Conservation (phyloP, 345 rosid genomes). For the Camelina neglecta region DNA sequence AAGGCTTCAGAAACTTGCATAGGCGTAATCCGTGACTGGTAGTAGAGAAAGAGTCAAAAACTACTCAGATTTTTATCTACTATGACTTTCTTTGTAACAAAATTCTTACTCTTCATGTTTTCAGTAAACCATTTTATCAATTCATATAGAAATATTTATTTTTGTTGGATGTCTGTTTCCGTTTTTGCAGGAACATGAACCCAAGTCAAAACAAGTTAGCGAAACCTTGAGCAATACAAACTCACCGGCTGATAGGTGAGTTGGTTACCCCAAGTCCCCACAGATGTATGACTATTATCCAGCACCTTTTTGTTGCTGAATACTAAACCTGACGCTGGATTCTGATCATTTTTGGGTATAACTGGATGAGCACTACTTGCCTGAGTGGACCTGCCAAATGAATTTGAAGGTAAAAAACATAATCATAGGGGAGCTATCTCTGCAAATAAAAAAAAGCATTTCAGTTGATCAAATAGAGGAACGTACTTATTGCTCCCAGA, state of each 20-base stretch:
- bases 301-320: slow-evolving; percentile 64
- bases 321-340: slow-evolving; percentile 51
- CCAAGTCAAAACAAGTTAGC: neutral
- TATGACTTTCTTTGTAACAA: neutral
- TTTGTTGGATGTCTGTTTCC: neutral
- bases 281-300: slow-evolving; percentile 65
- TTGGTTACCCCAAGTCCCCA: slow-evolving; percentile 79
- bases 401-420: slow-evolving; percentile 30
- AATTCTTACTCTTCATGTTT: slow-evolving; percentile 3
- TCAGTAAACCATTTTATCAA: slow-evolving; percentile 1
- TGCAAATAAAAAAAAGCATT: slow-evolving; percentile 12
- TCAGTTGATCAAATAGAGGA: slow-evolving; percentile 24
- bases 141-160: neutral
- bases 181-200: slow-evolving; percentile 18
- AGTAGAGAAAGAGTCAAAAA: slow-evolving; percentile 23
- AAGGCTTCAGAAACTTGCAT: slow-evolving; percentile 28
- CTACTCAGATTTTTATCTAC: neutral
- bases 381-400: slow-evolving; percentile 58
- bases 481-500: slow-evolving; percentile 63
- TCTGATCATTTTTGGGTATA: slow-evolving; percentile 53
- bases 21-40: neutral
- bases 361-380: slow-evolving; percentile 47
- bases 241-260: slow-evolving; percentile 76
- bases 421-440: neutral
- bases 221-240: slow-evolving; percentile 29